phyloP scores from a whole-genome alignment of 139 green algal species.

The Chlorokybus atmophyticus region DNA sequence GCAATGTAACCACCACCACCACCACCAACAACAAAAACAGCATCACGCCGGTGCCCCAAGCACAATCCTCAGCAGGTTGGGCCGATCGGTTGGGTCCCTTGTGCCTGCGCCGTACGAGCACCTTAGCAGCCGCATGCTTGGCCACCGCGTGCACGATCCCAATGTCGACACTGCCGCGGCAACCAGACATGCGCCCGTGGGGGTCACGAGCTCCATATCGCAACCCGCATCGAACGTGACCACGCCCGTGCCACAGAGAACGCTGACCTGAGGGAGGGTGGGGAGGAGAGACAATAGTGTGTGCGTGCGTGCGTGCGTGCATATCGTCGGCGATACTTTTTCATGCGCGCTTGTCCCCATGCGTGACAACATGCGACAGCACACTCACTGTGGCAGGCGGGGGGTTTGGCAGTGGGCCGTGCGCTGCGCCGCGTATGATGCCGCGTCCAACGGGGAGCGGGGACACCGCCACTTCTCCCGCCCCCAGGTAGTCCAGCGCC shows the following conservation, averaged over 20 bases:
- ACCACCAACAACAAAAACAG: too few species aligned
- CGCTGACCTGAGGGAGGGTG: not conserved
- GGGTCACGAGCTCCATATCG: conserved; percentile 13
- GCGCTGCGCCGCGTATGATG: conserved; percentile 16
- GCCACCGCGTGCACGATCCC: not conserved
- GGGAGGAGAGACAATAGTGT: not conserved
- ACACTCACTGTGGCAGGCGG: conserved; percentile 11
- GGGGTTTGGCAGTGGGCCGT: conserved; percentile 10
- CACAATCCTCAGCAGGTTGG: conserved; percentile 14
- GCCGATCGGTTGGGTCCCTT: not conserved
- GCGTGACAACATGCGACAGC: too few species aligned
- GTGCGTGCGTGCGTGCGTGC: not conserved
- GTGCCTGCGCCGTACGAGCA: conserved; percentile 6
- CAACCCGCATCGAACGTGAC: conserved; percentile 5
- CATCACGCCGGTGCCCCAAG: conserved; percentile 1
- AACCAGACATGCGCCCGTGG: conserved; percentile 13
- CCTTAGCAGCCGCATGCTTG: not conserved
- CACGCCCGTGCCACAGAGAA: conserved; percentile 7
- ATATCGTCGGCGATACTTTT: conserved; percentile 2
- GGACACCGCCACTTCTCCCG: not conserved
- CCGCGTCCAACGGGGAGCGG: conserved; percentile 16
- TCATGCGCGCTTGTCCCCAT: too few species aligned
- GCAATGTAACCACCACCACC: too few species aligned
- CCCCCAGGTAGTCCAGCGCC: conserved; percentile 10
- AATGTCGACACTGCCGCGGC: not conserved